Evolutionary conservation across 1,284 basidiomycete genomes (phyloP).

Genomic region (Paramarasmius palmivorus): DNA sequence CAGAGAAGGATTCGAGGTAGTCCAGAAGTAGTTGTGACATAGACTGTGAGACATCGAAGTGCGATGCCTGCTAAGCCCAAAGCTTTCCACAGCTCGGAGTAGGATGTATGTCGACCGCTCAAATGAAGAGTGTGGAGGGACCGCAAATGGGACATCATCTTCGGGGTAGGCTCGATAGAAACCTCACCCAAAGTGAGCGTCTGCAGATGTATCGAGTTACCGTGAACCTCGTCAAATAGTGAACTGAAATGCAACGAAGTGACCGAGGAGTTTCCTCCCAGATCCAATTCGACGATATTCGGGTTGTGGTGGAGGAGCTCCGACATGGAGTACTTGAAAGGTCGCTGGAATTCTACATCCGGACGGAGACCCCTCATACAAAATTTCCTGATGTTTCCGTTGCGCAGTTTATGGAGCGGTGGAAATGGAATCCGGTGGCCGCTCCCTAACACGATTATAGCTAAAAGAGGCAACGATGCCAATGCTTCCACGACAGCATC

Average conservation of each 20-base stretch:
- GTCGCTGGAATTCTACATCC: not conserved
- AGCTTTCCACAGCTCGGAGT: too few relatives aligned
- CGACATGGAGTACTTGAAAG: not conserved
- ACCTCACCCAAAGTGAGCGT: not conserved
- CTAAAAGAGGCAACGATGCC: not conserved
- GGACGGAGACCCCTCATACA: not conserved
- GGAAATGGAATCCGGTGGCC: not conserved
- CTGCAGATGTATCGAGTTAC: not conserved
- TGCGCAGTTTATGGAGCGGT: not conserved
- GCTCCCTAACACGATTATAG: not conserved
- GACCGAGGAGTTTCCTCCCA: not conserved
- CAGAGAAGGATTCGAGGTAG: too few relatives aligned
- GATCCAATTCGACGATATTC: not conserved
- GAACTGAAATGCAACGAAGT: not conserved
- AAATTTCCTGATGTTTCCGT: not conserved
- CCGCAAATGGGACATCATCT: not conserved
- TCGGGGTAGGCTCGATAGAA: not conserved
- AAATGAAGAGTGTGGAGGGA: not conserved
- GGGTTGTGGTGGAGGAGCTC: not conserved
- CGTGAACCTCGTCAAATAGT: not conserved
- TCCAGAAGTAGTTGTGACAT: too few relatives aligned
- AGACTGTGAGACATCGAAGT: too few relatives aligned
- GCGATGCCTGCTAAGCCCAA: too few relatives aligned
- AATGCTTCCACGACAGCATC: not conserved
- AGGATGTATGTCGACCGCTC: not conserved